Evolutionary conservation across 2,329 filamentous ascomycete genomes (phyloP).

Genomic region (Sphaerulina vaccinii): DNA sequence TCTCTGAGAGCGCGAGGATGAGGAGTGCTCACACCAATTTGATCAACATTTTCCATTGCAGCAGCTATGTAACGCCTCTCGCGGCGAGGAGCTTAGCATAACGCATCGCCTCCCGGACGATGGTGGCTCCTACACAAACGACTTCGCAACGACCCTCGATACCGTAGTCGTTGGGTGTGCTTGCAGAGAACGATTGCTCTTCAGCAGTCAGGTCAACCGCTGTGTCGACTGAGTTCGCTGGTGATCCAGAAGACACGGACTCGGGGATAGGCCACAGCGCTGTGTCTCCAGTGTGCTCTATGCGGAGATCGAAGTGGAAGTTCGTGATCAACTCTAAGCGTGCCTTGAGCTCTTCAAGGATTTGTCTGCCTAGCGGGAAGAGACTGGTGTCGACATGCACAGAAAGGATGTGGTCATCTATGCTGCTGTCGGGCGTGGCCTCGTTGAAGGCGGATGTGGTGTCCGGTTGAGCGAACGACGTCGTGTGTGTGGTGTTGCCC

Average conservation of each 20-base stretch:
- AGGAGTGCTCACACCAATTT: too few relatives aligned
- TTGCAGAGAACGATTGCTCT: conserved; percentile 15
- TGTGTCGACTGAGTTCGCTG: conserved; percentile 12
- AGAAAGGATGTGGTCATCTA: conserved; percentile 1
- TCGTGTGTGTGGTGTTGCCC: conserved; percentile 2
- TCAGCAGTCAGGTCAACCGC: conserved; percentile 1
- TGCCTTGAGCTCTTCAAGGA: conserved; percentile 5
- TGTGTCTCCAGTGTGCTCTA: background rate
- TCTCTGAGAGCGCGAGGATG: too few relatives aligned
- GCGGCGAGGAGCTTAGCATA: conserved; percentile 22
- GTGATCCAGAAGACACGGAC: conserved; percentile 7
- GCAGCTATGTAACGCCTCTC: too few relatives aligned
- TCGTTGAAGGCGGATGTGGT: conserved; percentile 8
- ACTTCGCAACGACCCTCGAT: background rate
- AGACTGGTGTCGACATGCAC: conserved; percentile 7
- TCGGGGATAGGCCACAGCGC: conserved; percentile 1
- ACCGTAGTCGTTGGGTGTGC: conserved; percentile 13
- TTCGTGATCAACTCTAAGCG: conserved; percentile 7
- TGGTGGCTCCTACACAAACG: conserved; percentile 18
- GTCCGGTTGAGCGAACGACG: conserved; percentile 9
- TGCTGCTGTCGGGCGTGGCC: conserved; percentile 4
- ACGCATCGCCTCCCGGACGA: conserved; percentile 16
- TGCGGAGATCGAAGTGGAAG: conserved; percentile 7
- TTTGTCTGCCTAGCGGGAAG: conserved; percentile 9
- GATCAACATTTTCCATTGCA: too few relatives aligned